Evolutionary conservation across 2,329 filamentous ascomycete genomes (phyloP), one percentile per base, ranked within the genome.

Genomic region (Hypoxylon sp.): DNA sequence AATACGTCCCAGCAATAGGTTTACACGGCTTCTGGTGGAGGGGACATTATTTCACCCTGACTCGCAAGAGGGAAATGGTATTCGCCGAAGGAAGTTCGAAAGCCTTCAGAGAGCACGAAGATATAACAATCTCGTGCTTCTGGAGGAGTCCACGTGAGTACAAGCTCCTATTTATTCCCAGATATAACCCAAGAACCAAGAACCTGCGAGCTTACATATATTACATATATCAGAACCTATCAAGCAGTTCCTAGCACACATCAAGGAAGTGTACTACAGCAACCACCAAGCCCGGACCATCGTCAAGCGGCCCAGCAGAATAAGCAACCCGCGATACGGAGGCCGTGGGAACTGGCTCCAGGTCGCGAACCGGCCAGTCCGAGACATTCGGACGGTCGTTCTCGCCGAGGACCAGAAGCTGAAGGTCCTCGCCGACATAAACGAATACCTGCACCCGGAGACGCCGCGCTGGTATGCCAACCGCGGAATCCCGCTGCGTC

Each of bases 381-480:
- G 91, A 15, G 89, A 89, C 0, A 90, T 94, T 81, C 82, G 84
- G 51, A 94, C 91, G 0, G 91, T 96, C 1, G 88, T 93, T 1
- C 82, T 95, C 4, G 90, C 92, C 65, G 79, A 83, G 7, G 75
- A 82, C 47, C 85, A 91, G 71, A 94, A 94, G 76, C 79, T 83
- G 1, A 81, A 83, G 30, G 82, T 94, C 3, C 77, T 94, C 8
- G 79, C 80, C 24, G 92, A 95, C 70, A 89, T 94, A 71, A 91
- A 91, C 68, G 91, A 93, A 70, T 94, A 92, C 67, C 81, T 95
- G 0, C 87, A 92, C 56, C 90, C 91, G 0, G 79, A 82, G 0
- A 91, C 88, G 0, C 85, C 87, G 1, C 81, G 83, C 8, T 94
- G 91, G 90, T 94, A 94, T 71, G 87, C 90, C 0, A 87, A 87